phyloP scores from a whole-genome alignment of 2,329 filamentous ascomycete genomes.

The Aspergillus sp. region DNA sequence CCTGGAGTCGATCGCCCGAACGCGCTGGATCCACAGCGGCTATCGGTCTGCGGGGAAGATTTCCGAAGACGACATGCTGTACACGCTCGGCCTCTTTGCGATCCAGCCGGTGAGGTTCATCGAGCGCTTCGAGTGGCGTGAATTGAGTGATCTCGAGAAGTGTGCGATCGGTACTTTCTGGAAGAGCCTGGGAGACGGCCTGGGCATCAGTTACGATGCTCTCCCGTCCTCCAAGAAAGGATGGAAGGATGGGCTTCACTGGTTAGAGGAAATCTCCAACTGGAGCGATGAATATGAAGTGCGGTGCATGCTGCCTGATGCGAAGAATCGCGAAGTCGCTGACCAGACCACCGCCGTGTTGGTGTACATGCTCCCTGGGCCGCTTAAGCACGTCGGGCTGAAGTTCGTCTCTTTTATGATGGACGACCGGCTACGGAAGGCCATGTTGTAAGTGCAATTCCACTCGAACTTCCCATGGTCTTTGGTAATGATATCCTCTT shows the following conservation, averaged over 20 bases:
- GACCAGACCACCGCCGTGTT: conserved; percentile 61
- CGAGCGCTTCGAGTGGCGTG: conserved; percentile 66
- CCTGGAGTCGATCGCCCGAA: conserved; percentile 56
- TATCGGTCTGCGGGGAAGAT: conserved; percentile 61
- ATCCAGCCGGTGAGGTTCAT: conserved; percentile 65
- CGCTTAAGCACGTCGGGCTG: conserved; percentile 46
- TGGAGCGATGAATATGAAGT: conserved; percentile 61
- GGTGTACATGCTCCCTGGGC: conserved; percentile 52
- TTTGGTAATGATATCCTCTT: background rate
- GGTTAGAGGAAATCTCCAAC: conserved; percentile 48
- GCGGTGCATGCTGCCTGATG: conserved; percentile 54
- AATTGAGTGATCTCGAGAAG: conserved; percentile 63
- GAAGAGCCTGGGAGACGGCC: conserved; percentile 68
- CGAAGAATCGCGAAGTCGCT: conserved; percentile 52
- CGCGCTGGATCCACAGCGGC: conserved; percentile 61
- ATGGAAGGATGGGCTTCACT: conserved; percentile 52
- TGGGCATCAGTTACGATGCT: conserved; percentile 57
- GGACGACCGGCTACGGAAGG: conserved; percentile 60
- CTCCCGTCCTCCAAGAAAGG: conserved; percentile 43
- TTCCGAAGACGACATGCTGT: conserved; percentile 61
- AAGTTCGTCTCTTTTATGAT: conserved; percentile 59
- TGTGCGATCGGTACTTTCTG: conserved; percentile 68
- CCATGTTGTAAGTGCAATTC: conserved; percentile 57
- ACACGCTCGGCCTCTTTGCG: conserved; percentile 64
- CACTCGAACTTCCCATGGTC: background rate